These are phyloP conservation scores for Diutina siamensis DNA, from an alignment of 1,139 yeast species.

Conservation along the genomic window DNA sequence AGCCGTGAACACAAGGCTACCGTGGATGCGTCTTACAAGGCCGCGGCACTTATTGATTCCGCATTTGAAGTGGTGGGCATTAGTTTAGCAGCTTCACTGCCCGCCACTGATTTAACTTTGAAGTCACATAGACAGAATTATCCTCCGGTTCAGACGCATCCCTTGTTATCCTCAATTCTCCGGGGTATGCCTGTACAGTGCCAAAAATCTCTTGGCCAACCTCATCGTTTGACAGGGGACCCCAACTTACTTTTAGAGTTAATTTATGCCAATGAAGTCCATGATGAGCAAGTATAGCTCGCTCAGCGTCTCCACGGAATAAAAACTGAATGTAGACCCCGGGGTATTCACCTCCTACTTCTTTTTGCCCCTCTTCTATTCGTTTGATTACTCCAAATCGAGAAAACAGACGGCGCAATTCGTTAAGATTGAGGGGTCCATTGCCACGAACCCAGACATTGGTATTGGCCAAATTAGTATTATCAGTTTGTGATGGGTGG, in stretches of 20 bases:
- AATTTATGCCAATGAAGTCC: not conserved
- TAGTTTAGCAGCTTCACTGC: too few relatives aligned
- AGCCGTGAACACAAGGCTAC: too few relatives aligned
- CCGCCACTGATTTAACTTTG: too few relatives aligned
- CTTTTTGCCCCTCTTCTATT: not conserved
- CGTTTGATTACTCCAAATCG: not conserved
- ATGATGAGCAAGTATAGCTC: not conserved
- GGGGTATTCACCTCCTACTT: too few relatives aligned
- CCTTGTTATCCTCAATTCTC: not conserved
- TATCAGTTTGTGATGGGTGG: not conserved
- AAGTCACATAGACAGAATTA: not conserved
- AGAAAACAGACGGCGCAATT: not conserved
- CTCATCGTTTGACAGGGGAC: not conserved
- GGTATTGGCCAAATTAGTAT: not conserved
- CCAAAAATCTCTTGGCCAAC: not conserved
- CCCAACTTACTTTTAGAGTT: not conserved
- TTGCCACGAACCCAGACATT: not conserved
- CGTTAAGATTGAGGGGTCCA: not conserved
- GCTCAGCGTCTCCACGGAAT: conserved; percentile 1
- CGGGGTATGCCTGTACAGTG: not conserved
- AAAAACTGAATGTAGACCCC: not conserved
- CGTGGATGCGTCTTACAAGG: too few relatives aligned
- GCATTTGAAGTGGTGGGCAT: too few relatives aligned
- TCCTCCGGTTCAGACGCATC: not conserved
- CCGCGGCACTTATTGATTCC: too few relatives aligned